Evolutionary conservation across 495 filamentous ascomycete genomes (phyloP).

Genomic region (Trichoderma orchidacearum): DNA sequence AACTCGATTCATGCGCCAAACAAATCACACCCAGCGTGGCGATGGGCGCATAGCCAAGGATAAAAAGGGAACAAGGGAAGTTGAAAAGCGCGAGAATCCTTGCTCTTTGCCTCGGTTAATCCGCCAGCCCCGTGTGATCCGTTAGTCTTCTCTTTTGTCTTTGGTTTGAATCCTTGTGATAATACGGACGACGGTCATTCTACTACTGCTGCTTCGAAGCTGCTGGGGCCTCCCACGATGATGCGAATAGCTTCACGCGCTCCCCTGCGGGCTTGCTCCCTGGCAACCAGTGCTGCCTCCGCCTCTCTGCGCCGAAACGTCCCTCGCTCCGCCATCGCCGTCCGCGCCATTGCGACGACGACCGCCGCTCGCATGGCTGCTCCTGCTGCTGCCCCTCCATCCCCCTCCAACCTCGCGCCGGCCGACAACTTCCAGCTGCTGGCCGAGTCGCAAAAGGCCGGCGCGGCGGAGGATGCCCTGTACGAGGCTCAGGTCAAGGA

Average conservation of each 20-base stretch:
- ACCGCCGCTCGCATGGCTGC: constrained; percentile 12
- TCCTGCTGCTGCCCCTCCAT: constrained; percentile 14
- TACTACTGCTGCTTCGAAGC: too few relatives aligned
- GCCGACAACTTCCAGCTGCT: constrained; percentile 72
- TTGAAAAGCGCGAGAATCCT: not conserved
- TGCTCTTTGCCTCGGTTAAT: not conserved
- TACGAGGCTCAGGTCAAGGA: constrained; percentile 67
- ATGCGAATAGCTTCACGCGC: not conserved
- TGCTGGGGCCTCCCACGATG: constrained; percentile 1
- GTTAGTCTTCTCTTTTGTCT: too few relatives aligned
- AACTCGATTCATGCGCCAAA: too few relatives aligned
- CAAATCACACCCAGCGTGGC: too few relatives aligned
- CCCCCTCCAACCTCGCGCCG: constrained; percentile 40
- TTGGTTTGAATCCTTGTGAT: too few relatives aligned
- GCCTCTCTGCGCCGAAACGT: not conserved
- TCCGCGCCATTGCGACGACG: constrained; percentile 13
- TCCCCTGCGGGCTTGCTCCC: not conserved
- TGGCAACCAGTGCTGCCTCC: not conserved
- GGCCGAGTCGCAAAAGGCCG: constrained; percentile 55
- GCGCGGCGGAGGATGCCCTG: constrained; percentile 66
- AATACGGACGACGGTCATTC: too few relatives aligned
- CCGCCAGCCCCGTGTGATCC: too few relatives aligned
- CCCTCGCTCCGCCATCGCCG: constrained; percentile 2
- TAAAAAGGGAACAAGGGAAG: too few relatives aligned
- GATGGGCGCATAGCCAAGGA: too few relatives aligned